Percentiles rank a stretch among this genome's conserved stretches.
phyloP scores from a whole-genome alignment of 441 rosid species.

The Adansonia rubrostipa region DNA sequence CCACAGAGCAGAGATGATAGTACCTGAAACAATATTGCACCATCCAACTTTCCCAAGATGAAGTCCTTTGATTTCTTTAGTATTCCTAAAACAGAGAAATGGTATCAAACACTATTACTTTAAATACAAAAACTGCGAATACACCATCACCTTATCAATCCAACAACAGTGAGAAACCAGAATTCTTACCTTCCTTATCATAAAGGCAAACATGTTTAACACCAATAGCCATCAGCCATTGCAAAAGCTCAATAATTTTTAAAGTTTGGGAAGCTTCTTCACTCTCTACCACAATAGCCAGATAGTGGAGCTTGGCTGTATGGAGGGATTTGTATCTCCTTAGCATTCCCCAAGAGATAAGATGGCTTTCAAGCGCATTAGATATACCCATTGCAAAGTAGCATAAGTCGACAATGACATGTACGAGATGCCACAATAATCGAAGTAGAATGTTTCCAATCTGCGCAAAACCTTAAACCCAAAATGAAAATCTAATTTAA shows the following conservation, averaged over 20 bases:
- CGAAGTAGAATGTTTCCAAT: slow-evolving; percentile 41
- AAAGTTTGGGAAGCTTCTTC: slow-evolving; percentile 58
- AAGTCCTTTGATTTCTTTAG: slow-evolving; percentile 73
- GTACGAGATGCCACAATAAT: slow-evolving; percentile 68
- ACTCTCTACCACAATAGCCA: slow-evolving; percentile 73
- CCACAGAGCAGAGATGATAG: slow-evolving; percentile 16
- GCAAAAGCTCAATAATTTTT: slow-evolving; percentile 60
- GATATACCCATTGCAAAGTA: slow-evolving; percentile 43
- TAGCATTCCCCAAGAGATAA: slow-evolving; percentile 59
- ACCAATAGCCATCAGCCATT: slow-evolving; percentile 62
- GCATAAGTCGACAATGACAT: slow-evolving; percentile 58
- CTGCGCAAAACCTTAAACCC: slow-evolving; percentile 47
- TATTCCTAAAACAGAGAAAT: slow-evolving; percentile 54
- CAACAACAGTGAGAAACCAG: not conserved
- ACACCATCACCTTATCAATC: not conserved
- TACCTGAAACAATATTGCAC: slow-evolving; percentile 56
- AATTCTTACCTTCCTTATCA: slow-evolving; percentile 47
- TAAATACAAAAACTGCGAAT: not conserved
- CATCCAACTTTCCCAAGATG: slow-evolving; percentile 49
- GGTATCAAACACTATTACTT: not conserved
- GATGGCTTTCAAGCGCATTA: slow-evolving; percentile 53
- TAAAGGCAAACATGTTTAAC: slow-evolving; percentile 71
- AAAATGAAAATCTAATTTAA: slow-evolving; percentile 28
- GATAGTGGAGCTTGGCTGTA: slow-evolving; percentile 54
- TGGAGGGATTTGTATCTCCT: slow-evolving; percentile 49